These are phyloP conservation scores for Stagonosporopsis vannaccii DNA, from an alignment of 2,329 filamentous ascomycete genomes.

Conservation along the genomic window DNA sequence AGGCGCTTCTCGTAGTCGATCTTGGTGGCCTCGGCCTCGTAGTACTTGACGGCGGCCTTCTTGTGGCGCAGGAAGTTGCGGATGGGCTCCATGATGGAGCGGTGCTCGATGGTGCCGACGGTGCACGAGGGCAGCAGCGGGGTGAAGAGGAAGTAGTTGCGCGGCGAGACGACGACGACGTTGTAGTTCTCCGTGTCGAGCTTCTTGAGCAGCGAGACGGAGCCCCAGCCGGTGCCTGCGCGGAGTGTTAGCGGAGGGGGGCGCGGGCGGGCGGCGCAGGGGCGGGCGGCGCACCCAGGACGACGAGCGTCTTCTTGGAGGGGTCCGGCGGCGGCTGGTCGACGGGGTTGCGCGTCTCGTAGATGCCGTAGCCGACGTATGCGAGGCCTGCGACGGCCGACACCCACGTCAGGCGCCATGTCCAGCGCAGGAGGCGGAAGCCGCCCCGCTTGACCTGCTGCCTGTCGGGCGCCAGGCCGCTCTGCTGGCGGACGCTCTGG, in stretches of 20 bases:
- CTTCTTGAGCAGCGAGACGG: conserved; percentile 96
- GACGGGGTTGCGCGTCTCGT: conserved; percentile 78
- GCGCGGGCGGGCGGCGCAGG: neutral
- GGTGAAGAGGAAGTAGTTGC: conserved; percentile 99
- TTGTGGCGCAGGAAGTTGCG: conserved; percentile 96
- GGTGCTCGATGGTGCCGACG: conserved; percentile 96
- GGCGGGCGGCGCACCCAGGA: conserved; percentile 73
- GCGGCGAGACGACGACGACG: conserved; percentile 94
- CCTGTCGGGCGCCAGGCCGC: conserved; percentile 40
- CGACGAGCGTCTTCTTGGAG: conserved; percentile 93
- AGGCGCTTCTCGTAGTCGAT: conserved; percentile 92
- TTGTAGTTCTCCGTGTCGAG: conserved; percentile 99
- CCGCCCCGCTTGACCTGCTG: conserved; percentile 52
- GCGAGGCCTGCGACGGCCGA: conserved; percentile 72
- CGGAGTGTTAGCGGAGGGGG: neutral
- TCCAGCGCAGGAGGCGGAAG: conserved; percentile 77
- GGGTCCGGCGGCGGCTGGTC: conserved; percentile 83
- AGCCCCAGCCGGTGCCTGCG: conserved; percentile 92
- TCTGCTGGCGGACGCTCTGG: conserved; percentile 46
- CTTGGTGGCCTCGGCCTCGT: conserved; percentile 96
- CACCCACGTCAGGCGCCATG: conserved; percentile 84
- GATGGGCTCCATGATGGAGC: conserved; percentile 99
- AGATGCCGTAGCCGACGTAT: conserved; percentile 82
- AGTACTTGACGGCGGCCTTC: conserved; percentile 91
- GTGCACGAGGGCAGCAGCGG: conserved; percentile 97